A percentile compares a stretch with the other conserved stretches of the same genome.
phyloP scores from a whole-genome alignment of 2,329 filamentous ascomycete species.

The Emmonsiellopsis sp. region DNA sequence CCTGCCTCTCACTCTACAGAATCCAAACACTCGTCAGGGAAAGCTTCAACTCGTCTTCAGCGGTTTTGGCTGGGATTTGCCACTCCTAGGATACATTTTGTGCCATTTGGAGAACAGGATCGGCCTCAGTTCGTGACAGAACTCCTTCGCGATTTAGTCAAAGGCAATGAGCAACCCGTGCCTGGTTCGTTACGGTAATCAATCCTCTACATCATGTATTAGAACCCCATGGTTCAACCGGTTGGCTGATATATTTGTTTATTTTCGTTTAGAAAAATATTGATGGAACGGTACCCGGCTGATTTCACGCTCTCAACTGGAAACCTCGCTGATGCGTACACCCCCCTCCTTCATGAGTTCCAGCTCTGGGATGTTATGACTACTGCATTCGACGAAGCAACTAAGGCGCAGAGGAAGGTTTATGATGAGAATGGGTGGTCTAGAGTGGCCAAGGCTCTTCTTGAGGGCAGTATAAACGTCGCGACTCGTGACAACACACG shows the following conservation, averaged over 20 bases:
- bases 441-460: neutral
- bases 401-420: neutral
- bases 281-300: neutral
- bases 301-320: neutral
- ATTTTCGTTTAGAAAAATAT: neutral
- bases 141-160: neutral
- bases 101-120: neutral
- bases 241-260: neutral
- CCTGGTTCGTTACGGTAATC: neutral
- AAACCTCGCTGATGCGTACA: neutral
- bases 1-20: neutral
- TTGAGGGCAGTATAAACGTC: neutral
- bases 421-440: neutral
- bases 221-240: neutral
- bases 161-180: neutral
- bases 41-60: neutral
- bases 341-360: neutral
- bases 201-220: neutral
- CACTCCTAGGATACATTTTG: neutral
- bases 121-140: neutral
- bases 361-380: neutral
- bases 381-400: neutral
- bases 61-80: neutral
- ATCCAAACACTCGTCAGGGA: neutral
- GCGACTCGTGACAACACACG: no score